A percentile compares a stretch with the other conserved stretches of the same genome.
These are phyloP conservation scores for Juncus inflexus DNA, from an alignment of 176 grass and related monocot species.

Conservation along the genomic window DNA sequence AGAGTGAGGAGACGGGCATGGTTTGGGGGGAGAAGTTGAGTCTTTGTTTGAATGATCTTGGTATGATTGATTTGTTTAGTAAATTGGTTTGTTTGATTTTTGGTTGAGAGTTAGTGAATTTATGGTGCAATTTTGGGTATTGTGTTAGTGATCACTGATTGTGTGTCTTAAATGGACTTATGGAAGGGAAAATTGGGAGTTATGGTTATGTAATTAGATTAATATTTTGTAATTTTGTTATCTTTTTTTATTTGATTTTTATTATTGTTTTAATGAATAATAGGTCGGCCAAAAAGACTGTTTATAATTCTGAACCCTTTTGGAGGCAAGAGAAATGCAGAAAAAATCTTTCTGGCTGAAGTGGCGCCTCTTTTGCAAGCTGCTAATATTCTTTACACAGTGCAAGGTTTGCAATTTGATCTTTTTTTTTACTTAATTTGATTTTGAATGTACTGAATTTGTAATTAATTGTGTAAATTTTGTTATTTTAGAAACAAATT, in stretches of 20 bases:
- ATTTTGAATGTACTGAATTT: neutral
- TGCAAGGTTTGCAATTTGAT: constrained; percentile 61
- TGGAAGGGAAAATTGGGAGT: too few relatives aligned
- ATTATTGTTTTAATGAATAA: constrained; percentile 1
- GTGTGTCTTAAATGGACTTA: too few relatives aligned
- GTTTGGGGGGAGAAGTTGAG: constrained; percentile 54
- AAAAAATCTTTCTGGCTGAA: constrained; percentile 55
- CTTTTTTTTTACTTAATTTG: constrained; percentile 2
- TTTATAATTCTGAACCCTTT: constrained; percentile 93
- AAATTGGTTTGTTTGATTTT: constrained; percentile 33
- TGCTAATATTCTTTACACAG: constrained; percentile 58
- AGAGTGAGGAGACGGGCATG: constrained; percentile 41
- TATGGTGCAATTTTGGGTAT: too few relatives aligned
- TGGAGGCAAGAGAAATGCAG: constrained; percentile 72
- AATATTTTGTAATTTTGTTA: neutral
- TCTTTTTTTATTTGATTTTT: neutral
- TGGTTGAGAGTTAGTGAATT: constrained; percentile 9
- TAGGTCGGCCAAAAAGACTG: constrained; percentile 79
- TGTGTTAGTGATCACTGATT: too few relatives aligned
- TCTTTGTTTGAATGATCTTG: constrained; percentile 45
- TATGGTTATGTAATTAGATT: neutral
- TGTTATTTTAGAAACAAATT: constrained; percentile 60
- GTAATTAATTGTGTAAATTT: constrained; percentile 4
- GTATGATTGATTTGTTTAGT: constrained; percentile 35
- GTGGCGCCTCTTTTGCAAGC: constrained; percentile 70